These are phyloP conservation scores for Madurella mycetomatis DNA, from an alignment of 2,329 filamentous ascomycete genomes.

Conservation along the genomic window DNA sequence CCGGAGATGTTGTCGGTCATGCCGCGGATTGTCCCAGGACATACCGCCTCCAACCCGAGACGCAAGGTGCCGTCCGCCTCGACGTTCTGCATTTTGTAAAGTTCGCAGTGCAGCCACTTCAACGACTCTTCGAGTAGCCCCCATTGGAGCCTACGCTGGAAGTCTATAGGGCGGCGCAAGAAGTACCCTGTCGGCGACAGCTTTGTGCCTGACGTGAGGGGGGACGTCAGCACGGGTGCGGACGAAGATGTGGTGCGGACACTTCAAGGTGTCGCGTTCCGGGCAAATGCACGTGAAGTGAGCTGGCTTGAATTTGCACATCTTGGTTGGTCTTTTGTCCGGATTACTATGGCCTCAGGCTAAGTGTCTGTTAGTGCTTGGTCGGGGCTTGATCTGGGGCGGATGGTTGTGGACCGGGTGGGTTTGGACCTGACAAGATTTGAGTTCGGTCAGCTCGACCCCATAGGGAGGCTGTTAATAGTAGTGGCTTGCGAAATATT, in stretches of 20 bases:
- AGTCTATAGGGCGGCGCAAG: background rate
- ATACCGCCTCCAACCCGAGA: background rate
- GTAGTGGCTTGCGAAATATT: too few species aligned
- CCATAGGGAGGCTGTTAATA: too few species aligned
- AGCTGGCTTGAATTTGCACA: background rate
- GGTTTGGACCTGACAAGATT: too few species aligned
- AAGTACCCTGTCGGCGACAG: background rate
- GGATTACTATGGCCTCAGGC: too few species aligned
- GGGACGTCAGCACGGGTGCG: slow-evolving; percentile 21
- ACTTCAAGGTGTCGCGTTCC: background rate
- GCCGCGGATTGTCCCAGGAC: background rate
- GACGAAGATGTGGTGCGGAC: slow-evolving; percentile 21
- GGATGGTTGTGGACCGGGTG: too few species aligned
- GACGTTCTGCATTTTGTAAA: background rate
- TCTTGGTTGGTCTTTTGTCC: background rate
- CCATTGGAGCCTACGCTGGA: background rate
- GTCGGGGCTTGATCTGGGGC: slow-evolving; percentile 7
- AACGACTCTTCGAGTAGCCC: background rate
- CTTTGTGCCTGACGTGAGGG: background rate
- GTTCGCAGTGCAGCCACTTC: background rate
- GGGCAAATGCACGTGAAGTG: slow-evolving; percentile 10
- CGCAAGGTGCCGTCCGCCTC: background rate
- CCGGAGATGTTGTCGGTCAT: background rate
- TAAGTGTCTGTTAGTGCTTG: background rate
- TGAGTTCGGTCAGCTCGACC: too few species aligned